Percentiles rank a stretch among this genome's conserved stretches.
Conservation (phyloP, 805 yeast genomes). For the Ogataea thermomethanolica region DNA sequence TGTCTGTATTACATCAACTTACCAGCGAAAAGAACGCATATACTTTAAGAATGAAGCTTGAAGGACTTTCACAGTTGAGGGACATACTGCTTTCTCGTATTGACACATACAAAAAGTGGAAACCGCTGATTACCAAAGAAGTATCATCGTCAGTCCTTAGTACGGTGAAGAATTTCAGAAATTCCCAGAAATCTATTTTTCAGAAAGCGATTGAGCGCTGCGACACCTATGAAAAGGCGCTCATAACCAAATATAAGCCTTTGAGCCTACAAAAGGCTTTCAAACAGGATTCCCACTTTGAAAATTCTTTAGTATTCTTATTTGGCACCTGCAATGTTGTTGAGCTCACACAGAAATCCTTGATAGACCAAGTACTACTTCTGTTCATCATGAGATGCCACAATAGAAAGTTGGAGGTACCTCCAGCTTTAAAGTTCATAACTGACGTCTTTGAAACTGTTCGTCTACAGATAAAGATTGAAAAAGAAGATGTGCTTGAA, state of each 20-base stretch:
- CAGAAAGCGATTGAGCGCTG: slow-evolving; percentile 43
- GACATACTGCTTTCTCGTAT: slow-evolving; percentile 51
- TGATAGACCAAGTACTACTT: slow-evolving; percentile 56
- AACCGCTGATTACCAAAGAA: slow-evolving; percentile 19
- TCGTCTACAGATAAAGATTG: slow-evolving; percentile 35
- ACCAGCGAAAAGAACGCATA: slow-evolving; percentile 42
- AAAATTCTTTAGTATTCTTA: slow-evolving; percentile 46
- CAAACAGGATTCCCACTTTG: slow-evolving; percentile 38
- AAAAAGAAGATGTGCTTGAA: slow-evolving; percentile 52
- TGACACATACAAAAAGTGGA: slow-evolving; percentile 35
- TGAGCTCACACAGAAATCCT: slow-evolving; percentile 44
- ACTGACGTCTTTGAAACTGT: slow-evolving; percentile 24
- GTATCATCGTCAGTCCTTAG: slow-evolving; percentile 27
- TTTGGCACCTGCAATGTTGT: slow-evolving; percentile 57
- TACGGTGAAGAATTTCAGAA: slow-evolving; percentile 44
- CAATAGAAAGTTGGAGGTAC: slow-evolving; percentile 38
- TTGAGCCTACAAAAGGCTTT: slow-evolving; percentile 50
- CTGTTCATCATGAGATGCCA: slow-evolving; percentile 61
- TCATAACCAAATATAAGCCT: slow-evolving; percentile 45
- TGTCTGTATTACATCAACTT: slow-evolving; percentile 50
- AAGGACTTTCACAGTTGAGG: slow-evolving; percentile 55
- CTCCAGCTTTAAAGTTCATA: slow-evolving; percentile 51
- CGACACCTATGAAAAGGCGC: slow-evolving; percentile 42
- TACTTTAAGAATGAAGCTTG: slow-evolving; percentile 54
- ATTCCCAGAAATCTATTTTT: slow-evolving; percentile 47